A percentile compares a stretch with the other conserved stretches of the same genome.
phyloP scores from a whole-genome alignment of 768 basidiomycete genomes.

The Boletus pseudopeckii region DNA sequence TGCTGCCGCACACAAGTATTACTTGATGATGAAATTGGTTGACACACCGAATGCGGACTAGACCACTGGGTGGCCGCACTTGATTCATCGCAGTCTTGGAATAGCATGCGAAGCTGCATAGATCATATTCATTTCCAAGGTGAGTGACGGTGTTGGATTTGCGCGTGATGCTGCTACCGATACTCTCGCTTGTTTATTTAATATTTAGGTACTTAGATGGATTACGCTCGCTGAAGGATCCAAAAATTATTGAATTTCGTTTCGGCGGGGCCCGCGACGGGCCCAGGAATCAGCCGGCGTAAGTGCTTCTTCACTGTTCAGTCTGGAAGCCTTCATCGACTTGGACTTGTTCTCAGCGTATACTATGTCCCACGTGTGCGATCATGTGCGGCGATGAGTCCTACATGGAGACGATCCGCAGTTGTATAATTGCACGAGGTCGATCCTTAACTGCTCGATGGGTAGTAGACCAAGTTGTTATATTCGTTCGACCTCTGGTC shows the following conservation, averaged over 20 bases:
- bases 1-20: background rate
- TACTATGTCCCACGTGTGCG: background rate
- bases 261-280: background rate
- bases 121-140: background rate
- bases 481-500: background rate
- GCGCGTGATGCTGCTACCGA: background rate
- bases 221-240: background rate
- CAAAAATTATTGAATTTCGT: background rate
- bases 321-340: no score
- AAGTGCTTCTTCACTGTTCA: no score
- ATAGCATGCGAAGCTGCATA: background rate
- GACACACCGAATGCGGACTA: background rate
- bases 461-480: background rate
- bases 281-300: no score
- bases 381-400: background rate
- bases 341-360: background rate
- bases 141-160: background rate
- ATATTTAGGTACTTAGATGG: no score
- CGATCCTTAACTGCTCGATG: background rate
- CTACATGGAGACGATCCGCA: background rate
- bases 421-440: background rate
- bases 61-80: background rate
- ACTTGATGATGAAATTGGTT: no score
- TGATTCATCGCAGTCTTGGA: background rate
- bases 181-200: no score